Conservation (phyloP, 495 filamentous ascomycete genomes). For the Penicillium odoratum region DNA sequence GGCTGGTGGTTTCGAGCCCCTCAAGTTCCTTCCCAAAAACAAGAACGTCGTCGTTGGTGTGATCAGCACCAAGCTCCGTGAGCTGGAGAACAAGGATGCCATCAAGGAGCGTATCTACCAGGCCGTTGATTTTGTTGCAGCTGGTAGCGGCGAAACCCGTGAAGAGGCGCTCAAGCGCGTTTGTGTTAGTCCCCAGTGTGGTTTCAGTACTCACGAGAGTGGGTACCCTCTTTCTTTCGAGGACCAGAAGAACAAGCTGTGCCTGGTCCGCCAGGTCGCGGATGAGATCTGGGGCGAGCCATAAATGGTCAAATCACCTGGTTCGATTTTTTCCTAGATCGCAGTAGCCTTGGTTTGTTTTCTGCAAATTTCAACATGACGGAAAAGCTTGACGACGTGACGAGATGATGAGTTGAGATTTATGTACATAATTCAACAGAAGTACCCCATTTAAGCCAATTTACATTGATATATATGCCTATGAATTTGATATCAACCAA, state of each 20-base stretch:
- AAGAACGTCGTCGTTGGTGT: conserved; percentile 68
- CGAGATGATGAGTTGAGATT: conserved; percentile 7
- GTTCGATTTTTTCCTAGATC: not conserved
- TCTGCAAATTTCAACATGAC: conserved; percentile 22
- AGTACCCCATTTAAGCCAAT: not conserved
- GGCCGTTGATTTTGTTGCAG: conserved; percentile 59
- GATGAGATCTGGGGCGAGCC: conserved; percentile 48
- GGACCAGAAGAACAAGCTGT: conserved; percentile 56
- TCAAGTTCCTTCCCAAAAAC: conserved; percentile 58
- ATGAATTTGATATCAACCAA: not conserved
- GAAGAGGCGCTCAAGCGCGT: conserved; percentile 57
- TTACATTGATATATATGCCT: not conserved
- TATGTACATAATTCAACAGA: conserved; percentile 1
- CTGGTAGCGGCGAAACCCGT: conserved; percentile 41
- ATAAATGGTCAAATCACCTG: conserved; percentile 3
- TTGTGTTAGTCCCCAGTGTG: conserved; percentile 67
- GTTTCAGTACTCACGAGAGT: conserved; percentile 64
- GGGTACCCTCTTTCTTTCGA: conserved; percentile 62
- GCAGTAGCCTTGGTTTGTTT: not conserved
- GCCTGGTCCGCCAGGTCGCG: conserved; percentile 48
- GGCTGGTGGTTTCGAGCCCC: conserved; percentile 65
- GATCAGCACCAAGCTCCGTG: conserved; percentile 64
- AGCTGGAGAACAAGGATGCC: conserved; percentile 60
- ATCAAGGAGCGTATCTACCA: conserved; percentile 57
- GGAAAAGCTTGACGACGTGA: conserved; percentile 13